Evolutionary conservation across 108 stramenopile genomes (phyloP).

Genomic region (Cyclostephanos invisitatus): DNA sequence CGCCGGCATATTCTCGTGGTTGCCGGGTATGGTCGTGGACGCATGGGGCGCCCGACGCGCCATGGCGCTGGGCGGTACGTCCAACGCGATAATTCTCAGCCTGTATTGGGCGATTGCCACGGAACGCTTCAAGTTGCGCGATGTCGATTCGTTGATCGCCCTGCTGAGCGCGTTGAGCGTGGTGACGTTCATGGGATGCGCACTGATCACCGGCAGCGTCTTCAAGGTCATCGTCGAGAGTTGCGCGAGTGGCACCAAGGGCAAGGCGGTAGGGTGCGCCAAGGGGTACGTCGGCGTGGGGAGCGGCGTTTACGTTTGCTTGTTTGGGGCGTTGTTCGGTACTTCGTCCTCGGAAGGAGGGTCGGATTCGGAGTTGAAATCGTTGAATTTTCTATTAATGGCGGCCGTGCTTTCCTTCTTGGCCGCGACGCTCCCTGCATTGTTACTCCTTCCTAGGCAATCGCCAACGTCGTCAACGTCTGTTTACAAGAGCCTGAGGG

Average conservation of each 20-base stretch:
- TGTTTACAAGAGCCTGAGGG: constrained; percentile 32
- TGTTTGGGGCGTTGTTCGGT: constrained; percentile 63
- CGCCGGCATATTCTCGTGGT: constrained; percentile 76
- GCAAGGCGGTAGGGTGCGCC: constrained; percentile 81
- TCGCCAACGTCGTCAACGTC: constrained; percentile 23
- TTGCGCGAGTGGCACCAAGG: constrained; percentile 72
- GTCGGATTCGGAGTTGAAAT: constrained; percentile 22
- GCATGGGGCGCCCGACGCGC: constrained; percentile 57
- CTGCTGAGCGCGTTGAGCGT: constrained; percentile 61
- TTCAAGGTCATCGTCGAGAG: constrained; percentile 78
- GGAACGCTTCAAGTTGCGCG: constrained; percentile 10
- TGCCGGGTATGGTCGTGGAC: constrained; percentile 76
- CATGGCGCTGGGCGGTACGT: constrained; percentile 60
- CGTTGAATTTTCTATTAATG: constrained; percentile 82
- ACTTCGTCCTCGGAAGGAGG: background rate
- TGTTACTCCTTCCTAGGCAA: constrained; percentile 60
- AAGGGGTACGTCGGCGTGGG: constrained; percentile 89
- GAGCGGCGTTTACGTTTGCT: constrained; percentile 55
- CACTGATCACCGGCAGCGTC: constrained; percentile 77
- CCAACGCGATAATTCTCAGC: constrained; percentile 48
- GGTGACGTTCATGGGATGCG: constrained; percentile 65
- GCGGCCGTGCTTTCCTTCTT: constrained; percentile 65
- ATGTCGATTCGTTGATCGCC: constrained; percentile 34
- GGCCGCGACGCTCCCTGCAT: constrained; percentile 62
- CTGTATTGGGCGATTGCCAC: constrained; percentile 71